These are phyloP conservation scores for Beauveria scarabaeidicola DNA, from an alignment of 2,329 filamentous ascomycete genomes.

Conservation along the genomic window DNA sequence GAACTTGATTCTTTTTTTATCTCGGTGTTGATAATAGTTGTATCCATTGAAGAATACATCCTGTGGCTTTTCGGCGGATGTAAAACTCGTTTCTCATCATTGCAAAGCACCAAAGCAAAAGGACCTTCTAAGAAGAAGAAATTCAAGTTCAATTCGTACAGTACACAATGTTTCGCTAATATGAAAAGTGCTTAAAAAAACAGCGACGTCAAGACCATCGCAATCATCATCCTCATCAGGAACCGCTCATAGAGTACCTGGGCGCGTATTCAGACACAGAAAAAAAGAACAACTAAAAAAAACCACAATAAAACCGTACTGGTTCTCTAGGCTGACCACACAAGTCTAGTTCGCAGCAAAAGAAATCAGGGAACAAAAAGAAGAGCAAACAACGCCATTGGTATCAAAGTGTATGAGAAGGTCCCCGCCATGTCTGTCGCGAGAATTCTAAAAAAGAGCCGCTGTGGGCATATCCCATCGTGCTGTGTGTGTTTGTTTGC, in stretches of 20 bases:
- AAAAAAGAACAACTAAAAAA: neutral
- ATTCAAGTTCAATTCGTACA: constrained; percentile 8
- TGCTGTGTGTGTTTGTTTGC: neutral
- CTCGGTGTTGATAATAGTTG: neutral
- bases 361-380: neutral
- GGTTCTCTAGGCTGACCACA: neutral
- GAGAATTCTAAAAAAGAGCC: neutral
- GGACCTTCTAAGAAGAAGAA: neutral
- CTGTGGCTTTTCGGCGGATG: neutral
- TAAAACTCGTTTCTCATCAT: neutral
- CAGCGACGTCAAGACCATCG: constrained; percentile 7
- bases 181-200: constrained; percentile 12
- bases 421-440: neutral
- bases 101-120: neutral
- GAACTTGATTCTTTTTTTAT: neutral
- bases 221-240: constrained; percentile 8
- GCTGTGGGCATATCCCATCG: neutral
- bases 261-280: neutral
- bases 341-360: neutral
- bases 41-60: neutral
- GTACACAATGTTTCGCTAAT: constrained; percentile 13
- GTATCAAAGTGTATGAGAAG: neutral
- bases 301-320: neutral
- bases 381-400: constrained; percentile 5
- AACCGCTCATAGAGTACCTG: neutral